phyloP scores from a whole-genome alignment of 1,284 basidiomycete genomes.

The Neonothopanus nambi region DNA sequence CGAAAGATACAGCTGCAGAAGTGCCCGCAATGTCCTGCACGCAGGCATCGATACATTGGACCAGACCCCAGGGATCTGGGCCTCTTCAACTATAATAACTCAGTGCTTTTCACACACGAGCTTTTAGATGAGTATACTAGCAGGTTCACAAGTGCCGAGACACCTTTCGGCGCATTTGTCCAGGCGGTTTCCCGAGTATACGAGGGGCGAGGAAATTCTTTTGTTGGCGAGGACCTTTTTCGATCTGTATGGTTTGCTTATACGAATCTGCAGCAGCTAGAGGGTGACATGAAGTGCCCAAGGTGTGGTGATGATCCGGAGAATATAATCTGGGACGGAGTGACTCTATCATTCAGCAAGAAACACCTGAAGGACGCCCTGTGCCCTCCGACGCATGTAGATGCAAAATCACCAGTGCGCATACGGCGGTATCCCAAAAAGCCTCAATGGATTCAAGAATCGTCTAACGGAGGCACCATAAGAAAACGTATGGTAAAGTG shows the following conservation, averaged over 20 bases:
- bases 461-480: neutral
- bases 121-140: conserved; percentile 34
- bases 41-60: conserved; percentile 11
- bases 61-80: conserved; percentile 19
- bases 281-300: conserved; percentile 20
- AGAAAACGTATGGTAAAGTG: neutral
- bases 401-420: neutral
- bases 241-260: conserved; percentile 15
- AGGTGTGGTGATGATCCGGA: conserved; percentile 23
- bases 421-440: neutral
- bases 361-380: conserved; percentile 17
- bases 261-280: conserved; percentile 14
- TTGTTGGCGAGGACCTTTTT: no score
- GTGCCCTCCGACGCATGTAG: conserved; percentile 11
- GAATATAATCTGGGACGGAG: conserved; percentile 23
- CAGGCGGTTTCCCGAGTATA: conserved; percentile 13
- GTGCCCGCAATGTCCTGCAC: neutral
- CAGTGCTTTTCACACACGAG: conserved; percentile 25
- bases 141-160: conserved; percentile 27
- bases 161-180: conserved; percentile 29
- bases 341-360: conserved; percentile 19
- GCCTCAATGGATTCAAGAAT: neutral
- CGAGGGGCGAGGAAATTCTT: neutral
- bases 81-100: conserved; percentile 16
- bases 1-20: neutral